Base-by-base conservation (phyloP, 2,329 filamentous ascomycete species). In the Calonectria fujianensis region DNA sequence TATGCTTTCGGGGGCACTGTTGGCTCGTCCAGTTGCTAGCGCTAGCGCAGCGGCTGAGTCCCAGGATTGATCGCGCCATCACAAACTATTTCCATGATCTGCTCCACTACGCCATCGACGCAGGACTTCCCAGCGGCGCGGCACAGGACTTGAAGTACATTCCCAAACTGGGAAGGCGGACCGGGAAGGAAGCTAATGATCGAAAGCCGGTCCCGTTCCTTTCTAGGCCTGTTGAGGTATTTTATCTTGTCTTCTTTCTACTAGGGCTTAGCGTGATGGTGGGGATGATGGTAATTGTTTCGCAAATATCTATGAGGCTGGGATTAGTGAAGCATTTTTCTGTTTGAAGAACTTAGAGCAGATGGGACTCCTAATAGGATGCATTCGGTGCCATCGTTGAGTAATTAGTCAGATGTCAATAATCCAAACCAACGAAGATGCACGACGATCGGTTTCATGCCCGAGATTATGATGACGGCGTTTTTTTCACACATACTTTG, bases 1-100 rank as follows among this genome's bases (percentile, higher is more conserved):
- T 79, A 1, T 83, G 80, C 70, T 84, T 83, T 72, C 78, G 61
- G 65, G 84, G 83, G 0, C 78, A 82, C 41, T 84, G 82, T 65
- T 82, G 83, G 80, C 64, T 85, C 4, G 81, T 85, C 18, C 69
- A 70, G 10, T 67, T 45, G 20, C 72, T 85, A 2, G 81, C 82
- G 1, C 71, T 76, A 64, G 45, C 77, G 35, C 84, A 86, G 69
- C 69, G 75, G 57, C 51, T 29, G 64, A 37, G 76, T 24, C 82
- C 82, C 4, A 63, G 50, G 0, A 63, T 85, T 20, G 83, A 85
- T 64, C 72, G 70, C 0, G 69, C 74, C 11, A 63, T 82, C 9
- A 78, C 82, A 41, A 50, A 74, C 3, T 80, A 82, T 57, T 82
- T 81, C 45, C 77, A 80, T 50, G 45, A 64, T 2, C 68, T 76